These are phyloP conservation scores for Diaporthe ilicicola DNA, from an alignment of 2,329 filamentous ascomycete species.

Conservation along the genomic window DNA sequence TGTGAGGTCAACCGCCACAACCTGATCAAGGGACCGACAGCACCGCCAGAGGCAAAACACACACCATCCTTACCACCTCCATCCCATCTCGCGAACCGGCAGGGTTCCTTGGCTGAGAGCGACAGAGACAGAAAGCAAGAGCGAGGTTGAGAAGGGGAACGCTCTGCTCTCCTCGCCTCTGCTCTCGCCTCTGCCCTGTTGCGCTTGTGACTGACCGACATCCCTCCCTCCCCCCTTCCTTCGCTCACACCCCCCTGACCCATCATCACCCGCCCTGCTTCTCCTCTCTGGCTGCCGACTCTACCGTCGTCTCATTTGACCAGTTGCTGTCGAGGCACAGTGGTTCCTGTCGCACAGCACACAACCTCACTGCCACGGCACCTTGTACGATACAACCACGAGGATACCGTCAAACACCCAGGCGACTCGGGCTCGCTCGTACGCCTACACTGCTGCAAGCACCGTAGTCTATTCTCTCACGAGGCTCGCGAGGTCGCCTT, in stretches of 20 bases:
- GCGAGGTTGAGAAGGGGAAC: neutral
- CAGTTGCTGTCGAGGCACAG: neutral
- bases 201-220: neutral
- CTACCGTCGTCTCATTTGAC: slow-evolving; percentile 8
- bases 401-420: neutral
- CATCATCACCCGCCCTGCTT: slow-evolving; percentile 4
- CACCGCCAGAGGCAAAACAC: neutral
- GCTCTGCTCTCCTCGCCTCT: neutral
- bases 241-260: neutral
- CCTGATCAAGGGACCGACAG: neutral
- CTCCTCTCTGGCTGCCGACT: neutral
- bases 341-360: slow-evolving; percentile 2
- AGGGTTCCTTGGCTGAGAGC: neutral
- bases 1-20: neutral
- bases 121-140: neutral
- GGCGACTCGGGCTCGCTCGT: slow-evolving; percentile 15
- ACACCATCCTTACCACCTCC: neutral
- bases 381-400: slow-evolving; percentile 11
- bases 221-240: neutral
- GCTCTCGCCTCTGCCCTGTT: neutral
- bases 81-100: neutral
- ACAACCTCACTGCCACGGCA: neutral
- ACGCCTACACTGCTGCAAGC: slow-evolving; percentile 3
- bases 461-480: neutral
- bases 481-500: neutral